These are phyloP conservation scores for Peronospora belbahrii DNA, from an alignment of 352 stramenopile species.

Conservation along the genomic window DNA sequence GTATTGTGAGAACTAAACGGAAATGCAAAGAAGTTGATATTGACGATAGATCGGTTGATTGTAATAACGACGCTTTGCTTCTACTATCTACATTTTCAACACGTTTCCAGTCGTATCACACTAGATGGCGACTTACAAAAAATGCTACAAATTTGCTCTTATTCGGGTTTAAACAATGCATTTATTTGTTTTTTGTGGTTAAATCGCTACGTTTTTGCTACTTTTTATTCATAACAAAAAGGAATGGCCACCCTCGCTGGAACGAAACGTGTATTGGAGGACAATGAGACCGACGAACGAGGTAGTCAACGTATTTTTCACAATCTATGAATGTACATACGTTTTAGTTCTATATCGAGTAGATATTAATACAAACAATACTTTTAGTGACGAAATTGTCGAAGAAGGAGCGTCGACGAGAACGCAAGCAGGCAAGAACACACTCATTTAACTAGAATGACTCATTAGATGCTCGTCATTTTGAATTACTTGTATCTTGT, in stretches of 20 bases:
- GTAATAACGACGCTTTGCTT: constrained; percentile 6
- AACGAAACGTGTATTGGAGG: constrained; percentile 17
- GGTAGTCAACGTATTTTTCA: no score
- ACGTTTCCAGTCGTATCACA: constrained; percentile 3
- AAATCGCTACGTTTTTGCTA: no score
- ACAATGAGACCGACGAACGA: no score
- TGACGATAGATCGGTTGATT: constrained; percentile 3
- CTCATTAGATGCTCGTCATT: background rate
- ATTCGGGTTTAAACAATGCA: background rate
- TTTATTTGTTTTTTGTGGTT: background rate
- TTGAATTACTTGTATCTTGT: background rate
- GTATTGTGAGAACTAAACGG: constrained; percentile 18
- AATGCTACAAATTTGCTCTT: background rate
- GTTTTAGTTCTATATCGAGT: no score
- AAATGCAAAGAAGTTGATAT: background rate
- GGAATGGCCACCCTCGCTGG: no score
- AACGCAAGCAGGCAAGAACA: constrained; percentile 39
- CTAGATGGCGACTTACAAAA: no score
- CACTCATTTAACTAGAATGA: background rate
- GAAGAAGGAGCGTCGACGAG: constrained; percentile 35
- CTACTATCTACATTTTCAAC: constrained; percentile 13
- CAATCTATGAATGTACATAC: background rate
- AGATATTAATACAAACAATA: background rate
- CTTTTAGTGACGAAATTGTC: constrained; percentile 19
- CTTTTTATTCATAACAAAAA: no score